Evolutionary conservation across 1,284 basidiomycete genomes (phyloP).

Genomic region (Ganoderma lingzhi): DNA sequence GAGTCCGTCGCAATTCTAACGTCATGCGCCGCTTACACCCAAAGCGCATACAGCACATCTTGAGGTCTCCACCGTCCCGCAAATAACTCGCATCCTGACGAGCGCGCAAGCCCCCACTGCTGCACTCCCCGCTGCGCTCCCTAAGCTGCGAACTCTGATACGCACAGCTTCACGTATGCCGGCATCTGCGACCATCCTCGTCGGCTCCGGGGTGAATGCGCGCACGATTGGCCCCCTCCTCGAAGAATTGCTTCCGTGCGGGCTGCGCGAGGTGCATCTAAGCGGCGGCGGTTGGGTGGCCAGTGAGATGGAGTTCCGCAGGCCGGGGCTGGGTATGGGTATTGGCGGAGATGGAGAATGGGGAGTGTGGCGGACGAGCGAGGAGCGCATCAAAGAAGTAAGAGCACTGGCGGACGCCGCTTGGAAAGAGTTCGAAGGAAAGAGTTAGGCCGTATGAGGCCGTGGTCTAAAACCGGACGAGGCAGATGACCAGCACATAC

Average conservation of each 20-base stretch:
- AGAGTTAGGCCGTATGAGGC: not conserved
- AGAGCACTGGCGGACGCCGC: slow-evolving; percentile 52
- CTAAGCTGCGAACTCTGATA: slow-evolving; percentile 53
- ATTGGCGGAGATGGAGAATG: slow-evolving; percentile 62
- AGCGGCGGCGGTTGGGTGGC: slow-evolving; percentile 72
- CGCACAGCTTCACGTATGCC: slow-evolving; percentile 25
- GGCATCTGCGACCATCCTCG: slow-evolving; percentile 57
- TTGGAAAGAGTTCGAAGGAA: slow-evolving; percentile 19
- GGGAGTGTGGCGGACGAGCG: slow-evolving; percentile 70
- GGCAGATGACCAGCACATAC: not conserved
- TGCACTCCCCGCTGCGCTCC: slow-evolving; percentile 52
- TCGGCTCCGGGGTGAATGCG: slow-evolving; percentile 76
- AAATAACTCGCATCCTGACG: slow-evolving; percentile 78
- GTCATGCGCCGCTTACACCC: not conserved
- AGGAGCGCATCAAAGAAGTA: slow-evolving; percentile 59
- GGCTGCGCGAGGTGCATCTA: slow-evolving; percentile 72
- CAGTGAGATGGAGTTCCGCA: slow-evolving; percentile 58
- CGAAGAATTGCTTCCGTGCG: slow-evolving; percentile 57
- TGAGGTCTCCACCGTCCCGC: slow-evolving; percentile 61
- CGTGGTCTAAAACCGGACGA: not conserved
- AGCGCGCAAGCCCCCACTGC: slow-evolving; percentile 59
- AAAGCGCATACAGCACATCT: slow-evolving; percentile 53
- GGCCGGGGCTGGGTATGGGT: slow-evolving; percentile 76
- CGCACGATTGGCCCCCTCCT: slow-evolving; percentile 58
- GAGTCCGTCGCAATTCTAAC: slow-evolving; percentile 47